Evolutionary conservation across 176 grass and related monocot species (phyloP).

Genomic region (Bromus sterilis): DNA sequence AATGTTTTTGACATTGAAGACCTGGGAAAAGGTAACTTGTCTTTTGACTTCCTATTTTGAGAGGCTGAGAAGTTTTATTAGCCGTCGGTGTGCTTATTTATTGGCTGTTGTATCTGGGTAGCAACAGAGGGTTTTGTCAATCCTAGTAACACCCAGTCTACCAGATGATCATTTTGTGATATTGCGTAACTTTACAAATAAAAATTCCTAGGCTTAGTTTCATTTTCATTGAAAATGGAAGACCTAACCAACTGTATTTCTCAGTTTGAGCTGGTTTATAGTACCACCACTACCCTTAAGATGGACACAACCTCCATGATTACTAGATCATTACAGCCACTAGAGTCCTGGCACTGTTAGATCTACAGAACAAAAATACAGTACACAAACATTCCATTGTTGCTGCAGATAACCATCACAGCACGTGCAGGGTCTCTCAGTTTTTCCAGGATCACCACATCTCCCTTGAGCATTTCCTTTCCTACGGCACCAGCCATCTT

Average conservation of each 20-base stretch:
- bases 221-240: neutral
- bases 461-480: neutral
- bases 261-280: neutral
- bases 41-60: conserved; percentile 14
- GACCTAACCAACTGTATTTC: neutral
- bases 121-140: neutral
- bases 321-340: neutral
- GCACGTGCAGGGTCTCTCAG: neutral
- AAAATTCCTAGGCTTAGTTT: neutral
- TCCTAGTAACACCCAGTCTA: neutral
- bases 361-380: neutral
- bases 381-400: neutral
- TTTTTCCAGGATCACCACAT: neutral
- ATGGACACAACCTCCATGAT: neutral
- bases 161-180: neutral
- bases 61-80: neutral
- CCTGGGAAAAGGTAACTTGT: conserved; percentile 54
- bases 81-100: neutral
- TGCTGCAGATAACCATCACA: neutral
- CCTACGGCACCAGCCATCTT: neutral
- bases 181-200: neutral
- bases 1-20: conserved; percentile 98
- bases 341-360: neutral
- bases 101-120: neutral
- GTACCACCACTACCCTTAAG: neutral